Base-by-base conservation (phyloP, 2,329 filamentous ascomycete genomes). In the Fusarium newnesense region DNA sequence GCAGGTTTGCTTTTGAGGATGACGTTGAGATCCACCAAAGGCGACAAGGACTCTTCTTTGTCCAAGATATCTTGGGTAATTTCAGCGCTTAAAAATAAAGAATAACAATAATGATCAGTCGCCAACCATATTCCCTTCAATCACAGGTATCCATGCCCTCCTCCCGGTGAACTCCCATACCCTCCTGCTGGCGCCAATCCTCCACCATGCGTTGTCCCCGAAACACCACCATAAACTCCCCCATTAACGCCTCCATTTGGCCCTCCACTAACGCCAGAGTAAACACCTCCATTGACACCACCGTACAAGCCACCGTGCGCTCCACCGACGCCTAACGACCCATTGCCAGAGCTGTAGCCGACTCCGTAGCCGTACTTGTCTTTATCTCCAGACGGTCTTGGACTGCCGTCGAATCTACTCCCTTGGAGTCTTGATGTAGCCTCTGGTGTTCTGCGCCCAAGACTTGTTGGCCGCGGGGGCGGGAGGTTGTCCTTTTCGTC, bases 151-250 rank as follows among this genome's bases (percentile, higher is more conserved):
- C 67, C 67, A 37, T 69, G 46, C 4, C 67, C 67, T 24, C 67
- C 70, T 44, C 70, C 70, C 2, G 70, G 70, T 4, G 70, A 73
- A 3, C 62, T 43, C 9, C 70, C 70, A 34, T 60, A 70, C 11
- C 54, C 71, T 19, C 70, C 70, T 30, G 24, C 70, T 1, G 62
- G 62, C 16, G 70, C 58, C 10, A 66, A 24, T 4, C 70, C 70
- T 32, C 67, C 66, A 16, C 70, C 70, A 30, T 39, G 36, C 7
- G 70, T 21, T 0, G 70, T 73, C 2, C 70, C 70, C 6, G 62
- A 73, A 15, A 73, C 70, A 10, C 70, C 70, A 4, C 70, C 70
- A 37, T 73, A 73, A 7, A 73, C 70, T n/a, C 70, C 70, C 0
- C 70, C 70, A 24, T 61, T 62, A 2, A 73, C 67, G 0, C 70